Evolutionary conservation across 441 rosid genomes (phyloP).

Genomic region (Raphanus hybrid): DNA sequence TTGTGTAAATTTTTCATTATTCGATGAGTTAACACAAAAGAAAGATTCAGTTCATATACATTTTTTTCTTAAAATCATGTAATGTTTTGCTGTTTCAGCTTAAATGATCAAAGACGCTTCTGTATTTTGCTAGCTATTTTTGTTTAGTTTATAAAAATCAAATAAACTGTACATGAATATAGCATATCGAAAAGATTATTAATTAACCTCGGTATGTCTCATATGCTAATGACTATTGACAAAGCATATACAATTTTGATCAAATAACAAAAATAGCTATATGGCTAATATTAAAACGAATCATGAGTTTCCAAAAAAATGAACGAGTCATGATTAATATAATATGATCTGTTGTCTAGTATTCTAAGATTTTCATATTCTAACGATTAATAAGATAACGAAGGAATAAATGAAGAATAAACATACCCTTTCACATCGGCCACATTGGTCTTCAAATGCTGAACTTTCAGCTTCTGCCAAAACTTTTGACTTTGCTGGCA

Average conservation of each 20-base stretch:
- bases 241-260: background rate
- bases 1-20: background rate
- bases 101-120: background rate
- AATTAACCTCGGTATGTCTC: background rate
- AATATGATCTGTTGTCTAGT: background rate
- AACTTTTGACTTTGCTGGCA: slow-evolving; percentile 35
- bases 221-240: background rate
- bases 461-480: slow-evolving; percentile 19
- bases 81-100: background rate
- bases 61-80: background rate
- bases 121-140: background rate
- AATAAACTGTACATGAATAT: background rate
- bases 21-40: background rate
- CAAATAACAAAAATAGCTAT: background rate
- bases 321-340: background rate
- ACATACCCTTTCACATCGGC: slow-evolving; percentile 30
- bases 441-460: slow-evolving; percentile 29
- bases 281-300: background rate
- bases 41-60: background rate
- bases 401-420: background rate
- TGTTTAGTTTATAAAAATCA: background rate
- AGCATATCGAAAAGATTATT: background rate
- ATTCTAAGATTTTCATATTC: background rate
- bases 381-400: background rate
- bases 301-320: background rate